Base-by-base conservation (phyloP, 139 green algal species). In the Micractinium sp. region DNA sequence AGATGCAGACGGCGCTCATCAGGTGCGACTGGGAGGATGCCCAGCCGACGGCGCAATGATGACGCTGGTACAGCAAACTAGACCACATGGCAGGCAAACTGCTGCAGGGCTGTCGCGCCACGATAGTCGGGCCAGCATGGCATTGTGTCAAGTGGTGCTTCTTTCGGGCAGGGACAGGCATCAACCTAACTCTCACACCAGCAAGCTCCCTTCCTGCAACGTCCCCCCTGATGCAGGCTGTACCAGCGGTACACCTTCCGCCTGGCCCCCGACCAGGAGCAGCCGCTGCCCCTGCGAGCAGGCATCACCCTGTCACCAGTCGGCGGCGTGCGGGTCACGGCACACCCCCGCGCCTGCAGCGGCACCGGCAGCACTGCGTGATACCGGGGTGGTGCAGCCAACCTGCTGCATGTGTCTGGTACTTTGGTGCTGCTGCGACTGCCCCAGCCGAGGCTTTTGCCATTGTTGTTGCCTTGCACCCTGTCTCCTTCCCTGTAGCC, bases 1-100 rank as follows among this genome's bases (percentile, higher is more conserved):
- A 91, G 67, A 76, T 84, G 79, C 56, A 73, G 38, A 36, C 84
- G 19, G 39, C 63, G 81, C 85, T 91, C 19, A 83, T 91, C 29
- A 83, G 80, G 88, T 88, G 67, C 12, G 71, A 29, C 33, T 20
- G 33, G 31, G n/a, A n/a, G n/a, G n/a, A n/a, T n/a, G n/a, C n/a
- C n/a, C n/a, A n/a, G n/a, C n/a, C n/a, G n/a, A n/a, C n/a, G n/a
- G n/a, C n/a, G n/a, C n/a, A n/a, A n/a, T n/a, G n/a, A n/a, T n/a
- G n/a, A n/a, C n/a, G n/a, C n/a, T n/a, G n/a, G n/a, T n/a, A n/a
- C n/a, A n/a, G n/a, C n/a, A n/a, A n/a, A n/a, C n/a, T n/a, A n/a
- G n/a, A n/a, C n/a, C n/a, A n/a, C n/a, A n/a, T n/a, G n/a, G n/a
- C n/a, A n/a, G n/a, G n/a, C n/a, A n/a, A n/a, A n/a, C n/a, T n/a